Evolutionary conservation across 1,139 yeast genomes (phyloP).

Genomic region (Suhomyces atakaporum): DNA sequence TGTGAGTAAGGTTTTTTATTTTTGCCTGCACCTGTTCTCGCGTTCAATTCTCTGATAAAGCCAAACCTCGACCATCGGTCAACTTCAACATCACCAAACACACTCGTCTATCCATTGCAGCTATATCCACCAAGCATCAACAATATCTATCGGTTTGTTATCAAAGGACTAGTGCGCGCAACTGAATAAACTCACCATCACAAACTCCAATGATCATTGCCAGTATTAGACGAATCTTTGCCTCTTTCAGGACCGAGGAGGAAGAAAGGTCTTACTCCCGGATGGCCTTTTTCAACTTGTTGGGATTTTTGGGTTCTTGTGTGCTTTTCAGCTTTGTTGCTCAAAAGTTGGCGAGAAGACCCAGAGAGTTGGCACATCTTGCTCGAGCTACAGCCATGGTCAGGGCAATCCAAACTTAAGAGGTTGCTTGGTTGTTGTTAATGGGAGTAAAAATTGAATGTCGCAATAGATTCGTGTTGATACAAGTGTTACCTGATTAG

Average conservation of each 20-base stretch:
- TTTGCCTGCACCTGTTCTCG: slow-evolving; percentile 7
- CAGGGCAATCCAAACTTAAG: slow-evolving; percentile 18
- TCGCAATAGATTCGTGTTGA: too few species aligned
- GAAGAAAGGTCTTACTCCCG: slow-evolving; percentile 79
- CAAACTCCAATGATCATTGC: slow-evolving; percentile 57
- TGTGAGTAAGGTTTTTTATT: slow-evolving; percentile 44
- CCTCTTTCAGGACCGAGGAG: slow-evolving; percentile 82
- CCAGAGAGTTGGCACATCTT: slow-evolving; percentile 36
- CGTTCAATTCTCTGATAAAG: slow-evolving; percentile 1
- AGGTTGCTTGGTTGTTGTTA: not conserved
- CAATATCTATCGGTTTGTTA: too few species aligned
- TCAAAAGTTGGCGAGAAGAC: slow-evolving; percentile 54
- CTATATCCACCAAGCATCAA: too few species aligned
- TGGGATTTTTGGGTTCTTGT: slow-evolving; percentile 81
- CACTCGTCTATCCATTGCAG: too few species aligned
- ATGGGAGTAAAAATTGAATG: too few species aligned
- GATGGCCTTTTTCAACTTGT: slow-evolving; percentile 75
- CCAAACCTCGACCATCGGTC: too few species aligned
- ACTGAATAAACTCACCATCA: too few species aligned
- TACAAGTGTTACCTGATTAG: too few species aligned
- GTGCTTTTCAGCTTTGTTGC: slow-evolving; percentile 80
- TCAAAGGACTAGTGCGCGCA: too few species aligned
- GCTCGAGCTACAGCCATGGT: slow-evolving; percentile 32
- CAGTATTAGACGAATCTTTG: slow-evolving; percentile 73
- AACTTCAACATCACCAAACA: too few species aligned